Percentiles rank a stretch among this genome's conserved stretches.
phyloP scores from a whole-genome alignment of 2,329 filamentous ascomycete genomes.

The Alternaria tenuissima region DNA sequence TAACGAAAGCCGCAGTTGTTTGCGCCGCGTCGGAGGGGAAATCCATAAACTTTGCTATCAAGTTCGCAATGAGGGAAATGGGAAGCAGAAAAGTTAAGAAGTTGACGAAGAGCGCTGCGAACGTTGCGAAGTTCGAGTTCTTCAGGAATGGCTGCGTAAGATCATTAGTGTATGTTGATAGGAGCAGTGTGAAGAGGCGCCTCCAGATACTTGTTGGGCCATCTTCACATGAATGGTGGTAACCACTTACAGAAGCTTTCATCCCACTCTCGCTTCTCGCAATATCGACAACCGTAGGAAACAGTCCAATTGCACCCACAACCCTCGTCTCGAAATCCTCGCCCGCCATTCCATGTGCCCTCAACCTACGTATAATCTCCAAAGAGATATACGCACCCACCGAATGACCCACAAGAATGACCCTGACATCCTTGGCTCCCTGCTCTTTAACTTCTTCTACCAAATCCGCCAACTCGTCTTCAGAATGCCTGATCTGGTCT shows the following conservation, averaged over 20 bases:
- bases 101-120: constrained; percentile 50
- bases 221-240: constrained; percentile 36
- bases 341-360: constrained; percentile 34
- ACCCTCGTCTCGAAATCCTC: constrained; percentile 36
- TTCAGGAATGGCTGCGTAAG: constrained; percentile 34
- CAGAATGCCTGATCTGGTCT: constrained; percentile 61
- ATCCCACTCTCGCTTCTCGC: constrained; percentile 54
- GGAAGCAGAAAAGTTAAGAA: constrained; percentile 57
- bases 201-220: constrained; percentile 37
- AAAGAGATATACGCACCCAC: constrained; percentile 58
- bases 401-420: constrained; percentile 56
- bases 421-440: constrained; percentile 39
- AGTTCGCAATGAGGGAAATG: constrained; percentile 45
- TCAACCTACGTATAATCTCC: constrained; percentile 50
- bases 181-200: not conserved
- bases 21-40: constrained; percentile 55
- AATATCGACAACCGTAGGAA: constrained; percentile 59
- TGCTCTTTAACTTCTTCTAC: constrained; percentile 40
- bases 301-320: constrained; percentile 52
- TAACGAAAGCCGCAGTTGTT: constrained; percentile 61
- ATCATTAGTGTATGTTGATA: constrained; percentile 7
- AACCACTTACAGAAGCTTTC: constrained; percentile 49
- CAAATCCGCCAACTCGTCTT: constrained; percentile 53
- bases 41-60: constrained; percentile 56
- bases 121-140: constrained; percentile 35